Percentiles rank a stretch among this genome's conserved stretches.
phyloP scores from a whole-genome alignment of 768 basidiomycete species.

The Cantharellus cinnabarinus region DNA sequence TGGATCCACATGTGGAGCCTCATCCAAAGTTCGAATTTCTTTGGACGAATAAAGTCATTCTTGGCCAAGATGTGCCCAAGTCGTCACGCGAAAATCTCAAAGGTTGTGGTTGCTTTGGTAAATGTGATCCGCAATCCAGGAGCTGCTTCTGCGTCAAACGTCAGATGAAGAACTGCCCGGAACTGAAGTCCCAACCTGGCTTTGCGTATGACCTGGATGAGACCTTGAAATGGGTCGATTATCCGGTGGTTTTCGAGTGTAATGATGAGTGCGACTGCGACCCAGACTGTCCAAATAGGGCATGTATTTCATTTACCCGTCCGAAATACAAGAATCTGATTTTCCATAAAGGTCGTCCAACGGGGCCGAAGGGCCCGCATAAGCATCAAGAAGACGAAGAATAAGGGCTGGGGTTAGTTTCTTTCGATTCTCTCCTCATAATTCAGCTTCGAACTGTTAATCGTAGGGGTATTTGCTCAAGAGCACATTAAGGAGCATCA shows the following conservation, averaged over 20 bases:
- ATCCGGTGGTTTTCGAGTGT: constrained; percentile 56
- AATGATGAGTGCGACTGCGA: constrained; percentile 65
- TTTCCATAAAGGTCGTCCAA: constrained; percentile 47
- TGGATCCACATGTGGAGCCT: constrained; percentile 34
- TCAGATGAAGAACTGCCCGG: constrained; percentile 24
- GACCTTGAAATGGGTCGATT: constrained; percentile 21
- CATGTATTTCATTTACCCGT: constrained; percentile 18
- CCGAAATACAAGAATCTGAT: not conserved
- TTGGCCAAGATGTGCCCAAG: constrained; percentile 42
- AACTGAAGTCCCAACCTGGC: constrained; percentile 16
- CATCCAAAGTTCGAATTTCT: constrained; percentile 73
- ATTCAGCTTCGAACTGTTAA: not conserved
- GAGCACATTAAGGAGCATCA: constrained; percentile 42
- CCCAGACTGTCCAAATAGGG: constrained; percentile 64
- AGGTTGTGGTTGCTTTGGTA: constrained; percentile 57
- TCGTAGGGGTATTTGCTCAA: constrained; percentile 49
- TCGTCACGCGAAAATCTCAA: constrained; percentile 36
- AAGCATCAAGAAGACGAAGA: constrained; percentile 42
- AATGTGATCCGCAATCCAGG: constrained; percentile 53
- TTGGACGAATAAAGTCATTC: constrained; percentile 70
- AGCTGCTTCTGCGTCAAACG: constrained; percentile 48
- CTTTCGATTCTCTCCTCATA: not conserved
- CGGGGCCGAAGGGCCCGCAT: constrained; percentile 46
- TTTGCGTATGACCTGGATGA: constrained; percentile 55
- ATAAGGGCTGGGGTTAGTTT: constrained; percentile 70